A percentile compares a stretch with the other conserved stretches of the same genome.
Evolutionary conservation across 306 rosid genomes (phyloP).

Genomic region (Elaeagnus macrophylla): DNA sequence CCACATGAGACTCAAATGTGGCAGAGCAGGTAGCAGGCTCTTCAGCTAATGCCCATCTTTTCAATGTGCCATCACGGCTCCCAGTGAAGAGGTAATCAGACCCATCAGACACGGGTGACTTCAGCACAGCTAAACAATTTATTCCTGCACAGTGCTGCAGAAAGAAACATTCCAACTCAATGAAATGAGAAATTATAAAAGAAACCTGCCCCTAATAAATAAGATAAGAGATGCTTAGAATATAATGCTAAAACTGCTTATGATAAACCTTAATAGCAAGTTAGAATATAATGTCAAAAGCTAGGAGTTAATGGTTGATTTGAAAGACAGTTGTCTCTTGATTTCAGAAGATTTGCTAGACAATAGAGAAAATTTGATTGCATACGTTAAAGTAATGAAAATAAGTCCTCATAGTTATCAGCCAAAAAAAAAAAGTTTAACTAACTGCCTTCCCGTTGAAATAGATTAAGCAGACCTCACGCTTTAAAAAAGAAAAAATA

Average conservation of each 20-base stretch:
- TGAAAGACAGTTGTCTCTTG: too few species aligned
- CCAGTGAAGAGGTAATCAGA: conserved; percentile 80
- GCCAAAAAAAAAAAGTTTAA: neutral
- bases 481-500: neutral
- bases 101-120: conserved; percentile 47
- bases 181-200: conserved; percentile 11
- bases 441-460: too few species aligned
- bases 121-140: conserved; percentile 69
- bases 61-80: conserved; percentile 95
- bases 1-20: conserved; percentile 97
- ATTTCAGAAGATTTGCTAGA: too few species aligned
- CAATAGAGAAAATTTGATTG: too few species aligned
- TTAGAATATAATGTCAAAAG: too few species aligned
- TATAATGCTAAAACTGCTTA: too few species aligned
- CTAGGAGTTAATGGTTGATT: too few species aligned
- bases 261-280: too few species aligned
- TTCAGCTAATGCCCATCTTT: conserved; percentile 71
- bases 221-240: neutral
- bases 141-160: conserved; percentile 93
- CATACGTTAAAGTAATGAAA: too few species aligned
- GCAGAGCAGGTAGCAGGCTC: conserved; percentile 76
- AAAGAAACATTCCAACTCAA: conserved; percentile 23
- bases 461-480: too few species aligned
- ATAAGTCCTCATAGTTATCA: too few species aligned
- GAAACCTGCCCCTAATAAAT: neutral